Conservation (phyloP, 345 rosid species). For the Eucalyptus camaldulensis region DNA sequence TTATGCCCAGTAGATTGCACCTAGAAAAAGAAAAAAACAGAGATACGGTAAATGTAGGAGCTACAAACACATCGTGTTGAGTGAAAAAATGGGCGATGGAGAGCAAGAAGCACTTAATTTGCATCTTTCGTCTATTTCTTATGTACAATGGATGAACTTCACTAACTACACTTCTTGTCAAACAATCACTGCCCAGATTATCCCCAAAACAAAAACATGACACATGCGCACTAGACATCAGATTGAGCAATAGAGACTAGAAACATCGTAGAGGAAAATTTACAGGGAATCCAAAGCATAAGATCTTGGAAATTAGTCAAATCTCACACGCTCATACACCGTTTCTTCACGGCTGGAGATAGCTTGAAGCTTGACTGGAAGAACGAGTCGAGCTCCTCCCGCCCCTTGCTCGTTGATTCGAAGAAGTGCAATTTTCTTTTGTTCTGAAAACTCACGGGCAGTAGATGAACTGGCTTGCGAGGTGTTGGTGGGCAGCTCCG, state of each 20-base stretch:
- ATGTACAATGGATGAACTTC: not conserved
- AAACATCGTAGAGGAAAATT: not conserved
- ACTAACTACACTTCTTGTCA: not conserved
- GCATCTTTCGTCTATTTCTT: not conserved
- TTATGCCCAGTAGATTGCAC: not conserved
- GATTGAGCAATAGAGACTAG: not conserved
- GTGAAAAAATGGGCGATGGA: not conserved
- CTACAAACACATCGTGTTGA: not conserved
- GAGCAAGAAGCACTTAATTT: not conserved
- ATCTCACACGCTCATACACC: conserved; percentile 33
- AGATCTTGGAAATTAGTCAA: not conserved
- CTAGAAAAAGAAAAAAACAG: not conserved
- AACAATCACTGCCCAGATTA: not conserved
- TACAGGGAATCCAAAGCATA: not conserved
- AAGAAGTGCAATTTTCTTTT: conserved; percentile 25
- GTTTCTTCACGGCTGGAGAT: conserved; percentile 9
- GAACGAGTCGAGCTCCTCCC: conserved; percentile 42
- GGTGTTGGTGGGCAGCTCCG: conserved; percentile 53
- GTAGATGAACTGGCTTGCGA: conserved; percentile 8
- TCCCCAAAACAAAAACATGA: not conserved
- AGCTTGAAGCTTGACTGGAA: conserved; percentile 11
- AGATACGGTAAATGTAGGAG: not conserved
- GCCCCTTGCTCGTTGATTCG: conserved; percentile 8
- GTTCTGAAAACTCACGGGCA: conserved; percentile 4
- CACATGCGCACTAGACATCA: not conserved